Percentiles rank a stretch among this genome's conserved stretches.
phyloP scores from a whole-genome alignment of 2,329 filamentous ascomycete genomes.

The Exophiala mesophila region DNA sequence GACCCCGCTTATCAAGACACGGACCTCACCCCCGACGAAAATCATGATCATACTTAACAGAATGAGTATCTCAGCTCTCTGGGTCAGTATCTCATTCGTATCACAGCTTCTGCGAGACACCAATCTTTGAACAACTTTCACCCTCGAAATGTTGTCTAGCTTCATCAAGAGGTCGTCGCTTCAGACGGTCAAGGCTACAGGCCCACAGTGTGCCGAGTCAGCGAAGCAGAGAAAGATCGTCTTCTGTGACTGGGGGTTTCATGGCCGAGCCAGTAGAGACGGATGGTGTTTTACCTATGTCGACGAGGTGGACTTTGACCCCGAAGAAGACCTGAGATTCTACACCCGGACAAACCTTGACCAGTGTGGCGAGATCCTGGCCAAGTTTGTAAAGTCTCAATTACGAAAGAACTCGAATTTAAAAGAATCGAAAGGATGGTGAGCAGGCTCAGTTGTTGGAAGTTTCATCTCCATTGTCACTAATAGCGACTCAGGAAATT shows the following conservation, averaged over 20 bases:
- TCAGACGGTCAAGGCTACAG: neutral
- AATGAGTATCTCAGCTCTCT: no score
- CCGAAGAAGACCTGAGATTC: constrained; percentile 8
- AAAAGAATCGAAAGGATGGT: constrained; percentile 14
- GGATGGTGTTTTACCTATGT: constrained; percentile 13
- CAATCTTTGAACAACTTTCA: no score
- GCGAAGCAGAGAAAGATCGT: constrained; percentile 10
- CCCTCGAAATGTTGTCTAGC: constrained; percentile 6
- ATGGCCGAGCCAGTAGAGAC: constrained; percentile 8
- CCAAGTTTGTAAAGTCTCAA: constrained; percentile 10
- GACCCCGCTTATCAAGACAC: no score
- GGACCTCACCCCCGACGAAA: no score
- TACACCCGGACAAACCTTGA: constrained; percentile 2
- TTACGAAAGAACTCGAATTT: constrained; percentile 9
- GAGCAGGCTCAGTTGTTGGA: no score
- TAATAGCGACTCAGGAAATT: constrained; percentile 13
- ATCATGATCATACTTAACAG: no score
- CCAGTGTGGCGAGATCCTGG: constrained; percentile 5
- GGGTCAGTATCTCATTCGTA: no score
- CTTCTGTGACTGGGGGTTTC: constrained; percentile 14
- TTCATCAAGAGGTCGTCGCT: constrained; percentile 6
- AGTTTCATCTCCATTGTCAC: no score
- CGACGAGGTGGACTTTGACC: constrained; percentile 11
- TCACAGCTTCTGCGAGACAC: no score
- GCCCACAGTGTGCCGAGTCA: constrained; percentile 4